Evolutionary conservation across 2,329 filamentous ascomycete species (phyloP).

Genomic region (Ophiostoma sp.): DNA sequence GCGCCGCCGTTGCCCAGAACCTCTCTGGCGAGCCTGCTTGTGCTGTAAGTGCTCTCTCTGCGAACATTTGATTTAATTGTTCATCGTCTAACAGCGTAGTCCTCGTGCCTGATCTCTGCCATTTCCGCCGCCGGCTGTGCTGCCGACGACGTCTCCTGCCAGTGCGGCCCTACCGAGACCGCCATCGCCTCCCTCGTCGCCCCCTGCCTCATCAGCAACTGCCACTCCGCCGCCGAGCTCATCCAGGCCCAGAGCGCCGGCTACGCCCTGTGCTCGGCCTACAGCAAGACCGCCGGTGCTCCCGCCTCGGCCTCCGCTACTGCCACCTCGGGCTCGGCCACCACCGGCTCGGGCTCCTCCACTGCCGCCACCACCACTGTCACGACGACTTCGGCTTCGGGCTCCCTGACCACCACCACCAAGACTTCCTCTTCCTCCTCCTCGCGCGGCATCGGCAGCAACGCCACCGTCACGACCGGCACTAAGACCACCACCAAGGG

Average conservation of each 20-base stretch:
- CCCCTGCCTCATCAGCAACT: conserved; percentile 39
- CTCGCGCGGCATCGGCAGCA: conserved; percentile 11
- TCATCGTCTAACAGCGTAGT: conserved; percentile 34
- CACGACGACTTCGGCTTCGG: conserved; percentile 19
- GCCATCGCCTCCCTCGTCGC: conserved; percentile 36
- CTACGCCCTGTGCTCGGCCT: conserved; percentile 36
- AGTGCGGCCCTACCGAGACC: conserved; percentile 46
- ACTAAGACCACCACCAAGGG: conserved; percentile 16
- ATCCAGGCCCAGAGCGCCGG: conserved; percentile 37
- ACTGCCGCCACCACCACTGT: neutral
- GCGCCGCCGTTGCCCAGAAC: conserved; percentile 38
- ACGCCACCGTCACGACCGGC: conserved; percentile 26
- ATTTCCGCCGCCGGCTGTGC: conserved; percentile 49
- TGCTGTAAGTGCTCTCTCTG: conserved; percentile 36
- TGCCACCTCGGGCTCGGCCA: conserved; percentile 16
- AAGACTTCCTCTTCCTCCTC: neutral
- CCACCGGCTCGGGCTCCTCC: neutral
- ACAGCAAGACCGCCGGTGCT: conserved; percentile 31
- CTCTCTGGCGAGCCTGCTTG: conserved; percentile 41
- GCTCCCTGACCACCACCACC: neutral
- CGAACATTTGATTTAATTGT: neutral
- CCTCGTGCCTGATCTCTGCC: conserved; percentile 49
- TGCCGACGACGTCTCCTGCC: conserved; percentile 50
- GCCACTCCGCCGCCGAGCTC: conserved; percentile 34
- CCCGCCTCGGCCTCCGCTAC: conserved; percentile 20